A percentile compares a stretch with the other conserved stretches of the same genome.
These are phyloP conservation scores for Neofusicoccum umdonicola DNA, from an alignment of 2,329 filamentous ascomycete species.

Conservation along the genomic window DNA sequence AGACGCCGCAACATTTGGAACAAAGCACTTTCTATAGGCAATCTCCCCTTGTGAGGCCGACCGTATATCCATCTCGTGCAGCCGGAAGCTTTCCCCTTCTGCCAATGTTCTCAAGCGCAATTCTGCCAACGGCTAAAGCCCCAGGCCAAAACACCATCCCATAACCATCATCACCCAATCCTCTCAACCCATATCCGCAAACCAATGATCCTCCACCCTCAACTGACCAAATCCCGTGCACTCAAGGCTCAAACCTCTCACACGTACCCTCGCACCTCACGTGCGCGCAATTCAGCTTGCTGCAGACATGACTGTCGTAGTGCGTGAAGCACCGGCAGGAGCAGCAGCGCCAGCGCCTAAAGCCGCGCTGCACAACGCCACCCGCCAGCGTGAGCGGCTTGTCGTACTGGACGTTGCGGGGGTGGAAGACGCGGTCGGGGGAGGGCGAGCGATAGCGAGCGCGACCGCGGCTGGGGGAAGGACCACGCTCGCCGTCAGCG, in stretches of 20 bases:
- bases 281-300: constrained; percentile 16
- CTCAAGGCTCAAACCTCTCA: neutral
- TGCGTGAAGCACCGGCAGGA: constrained; percentile 15
- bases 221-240: neutral
- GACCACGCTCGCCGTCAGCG: too few relatives aligned
- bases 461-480: too few relatives aligned
- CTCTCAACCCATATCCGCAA: neutral
- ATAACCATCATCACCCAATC: neutral
- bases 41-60: neutral
- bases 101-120: neutral
- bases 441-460: neutral
- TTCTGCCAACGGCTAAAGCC: neutral
- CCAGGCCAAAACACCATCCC: neutral
- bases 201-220: neutral
- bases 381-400: neutral
- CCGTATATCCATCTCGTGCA: neutral
- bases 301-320: constrained; percentile 17
- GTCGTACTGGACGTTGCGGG: neutral
- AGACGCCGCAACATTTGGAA: neutral
- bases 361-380: neutral
- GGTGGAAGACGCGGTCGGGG: neutral
- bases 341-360: constrained; percentile 17
- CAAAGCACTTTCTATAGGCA: neutral
- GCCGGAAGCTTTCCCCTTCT: neutral
- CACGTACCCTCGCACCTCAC: constrained; percentile 6